phyloP scores from a whole-genome alignment of 139 green algal species.

The Coelastrella sp. region DNA sequence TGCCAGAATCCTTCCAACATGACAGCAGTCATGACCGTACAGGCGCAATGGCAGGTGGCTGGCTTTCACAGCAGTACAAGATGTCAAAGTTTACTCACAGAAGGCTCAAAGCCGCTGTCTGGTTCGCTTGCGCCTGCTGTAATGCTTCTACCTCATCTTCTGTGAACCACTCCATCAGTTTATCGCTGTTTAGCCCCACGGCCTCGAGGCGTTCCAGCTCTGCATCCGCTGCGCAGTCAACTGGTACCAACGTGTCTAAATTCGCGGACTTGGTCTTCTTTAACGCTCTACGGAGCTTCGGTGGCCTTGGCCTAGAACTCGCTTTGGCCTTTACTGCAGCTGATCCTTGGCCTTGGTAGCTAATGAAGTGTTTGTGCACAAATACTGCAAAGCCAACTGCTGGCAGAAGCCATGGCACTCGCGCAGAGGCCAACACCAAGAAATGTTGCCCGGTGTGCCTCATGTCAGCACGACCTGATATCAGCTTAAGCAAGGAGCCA shows the following conservation, averaged over 20 bases:
- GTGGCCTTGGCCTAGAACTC: neutral
- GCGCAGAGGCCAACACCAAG: neutral
- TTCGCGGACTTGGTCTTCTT: neutral
- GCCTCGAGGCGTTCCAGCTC: constrained; percentile 11
- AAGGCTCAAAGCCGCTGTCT: neutral
- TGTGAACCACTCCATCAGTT: constrained; percentile 24
- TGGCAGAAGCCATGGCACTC: constrained; percentile 26
- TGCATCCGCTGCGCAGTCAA: neutral
- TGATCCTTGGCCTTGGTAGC: neutral
- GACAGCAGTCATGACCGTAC: no score
- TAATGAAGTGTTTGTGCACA: constrained; percentile 29
- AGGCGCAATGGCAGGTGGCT: no score
- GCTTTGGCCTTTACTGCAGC: neutral
- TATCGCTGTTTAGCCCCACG: constrained; percentile 7
- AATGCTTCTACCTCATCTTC: constrained; percentile 37
- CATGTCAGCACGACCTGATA: neutral
- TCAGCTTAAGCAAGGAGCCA: neutral
- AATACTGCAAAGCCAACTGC: neutral
- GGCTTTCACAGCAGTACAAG: no score
- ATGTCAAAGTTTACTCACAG: neutral
- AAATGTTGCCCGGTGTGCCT: neutral
- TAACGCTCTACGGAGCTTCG: constrained; percentile 3
- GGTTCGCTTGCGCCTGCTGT: constrained; percentile 33
- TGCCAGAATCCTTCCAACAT: no score
- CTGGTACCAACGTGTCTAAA: neutral